phyloP scores from a whole-genome alignment of 768 basidiomycete genomes.

The Tulasnella calospora region DNA sequence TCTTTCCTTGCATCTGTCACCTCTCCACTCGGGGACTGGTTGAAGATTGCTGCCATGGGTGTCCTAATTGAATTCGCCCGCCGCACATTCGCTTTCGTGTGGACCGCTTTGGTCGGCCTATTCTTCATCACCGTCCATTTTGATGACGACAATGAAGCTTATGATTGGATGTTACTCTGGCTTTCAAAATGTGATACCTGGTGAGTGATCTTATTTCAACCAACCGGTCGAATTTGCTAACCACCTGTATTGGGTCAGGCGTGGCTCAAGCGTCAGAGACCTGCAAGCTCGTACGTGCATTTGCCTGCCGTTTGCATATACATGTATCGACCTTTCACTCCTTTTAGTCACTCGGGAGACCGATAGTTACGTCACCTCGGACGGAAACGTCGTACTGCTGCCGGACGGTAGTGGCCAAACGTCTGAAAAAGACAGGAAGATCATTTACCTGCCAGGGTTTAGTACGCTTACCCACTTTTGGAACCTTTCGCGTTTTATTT shows the following conservation, averaged over 20 bases:
- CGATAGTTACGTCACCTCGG: constrained; percentile 17
- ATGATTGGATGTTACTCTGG: constrained; percentile 26
- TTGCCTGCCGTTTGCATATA: background rate
- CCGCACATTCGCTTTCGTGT: background rate
- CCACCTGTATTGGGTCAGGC: background rate
- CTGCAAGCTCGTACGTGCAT: background rate
- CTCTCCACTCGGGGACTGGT: background rate
- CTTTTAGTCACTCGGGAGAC: background rate
- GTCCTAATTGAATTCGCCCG: constrained; percentile 4
- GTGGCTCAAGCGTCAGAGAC: background rate
- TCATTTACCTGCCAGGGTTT: constrained; percentile 77
- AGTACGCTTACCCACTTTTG: constrained; percentile 18
- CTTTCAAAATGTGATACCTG: constrained; percentile 16
- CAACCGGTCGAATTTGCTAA: background rate
- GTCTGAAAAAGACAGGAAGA: constrained; percentile 47
- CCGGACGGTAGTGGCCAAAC: constrained; percentile 44
- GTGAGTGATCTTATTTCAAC: background rate
- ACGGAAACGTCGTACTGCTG: constrained; percentile 21
- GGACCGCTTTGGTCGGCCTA: constrained; percentile 32
- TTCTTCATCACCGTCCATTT: constrained; percentile 89
- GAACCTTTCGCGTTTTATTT: background rate
- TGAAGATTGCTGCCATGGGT: background rate
- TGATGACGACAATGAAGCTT: constrained; percentile 54
- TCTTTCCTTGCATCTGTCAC: background rate
- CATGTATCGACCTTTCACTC: background rate